phyloP scores from a whole-genome alignment of 163 green algal genomes.

The Scenedesmus sp. region DNA sequence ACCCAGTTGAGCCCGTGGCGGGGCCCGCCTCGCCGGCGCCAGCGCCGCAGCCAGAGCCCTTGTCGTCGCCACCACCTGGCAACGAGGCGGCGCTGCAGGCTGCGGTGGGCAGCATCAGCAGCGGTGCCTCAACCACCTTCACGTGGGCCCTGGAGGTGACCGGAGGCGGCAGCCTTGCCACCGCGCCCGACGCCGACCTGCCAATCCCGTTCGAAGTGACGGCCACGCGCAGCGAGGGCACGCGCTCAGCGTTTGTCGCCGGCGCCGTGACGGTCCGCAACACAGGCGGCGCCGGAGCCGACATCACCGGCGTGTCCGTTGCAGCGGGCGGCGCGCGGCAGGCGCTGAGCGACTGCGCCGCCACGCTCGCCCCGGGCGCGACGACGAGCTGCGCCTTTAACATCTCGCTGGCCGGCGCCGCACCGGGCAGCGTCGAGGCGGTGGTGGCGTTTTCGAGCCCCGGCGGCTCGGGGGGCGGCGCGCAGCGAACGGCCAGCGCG shows the following conservation, averaged over 20 bases:
- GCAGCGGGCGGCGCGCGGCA: no score
- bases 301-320: conserved; percentile 11
- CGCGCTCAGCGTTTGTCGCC: neutral
- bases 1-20: no score
- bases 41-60: no score
- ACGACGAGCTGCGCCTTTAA: neutral
- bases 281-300: neutral
- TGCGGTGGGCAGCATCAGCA: no score
- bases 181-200: neutral
- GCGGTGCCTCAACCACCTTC: no score
- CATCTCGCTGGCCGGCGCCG: conserved; percentile 12
- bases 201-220: conserved; percentile 10
- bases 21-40: no score
- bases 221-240: conserved; percentile 2
- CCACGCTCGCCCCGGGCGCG: neutral
- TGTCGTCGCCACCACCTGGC: no score
- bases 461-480: neutral
- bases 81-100: no score
- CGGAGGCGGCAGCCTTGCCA: conserved; percentile 6
- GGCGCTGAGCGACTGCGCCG: no score
- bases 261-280: conserved; percentile 10
- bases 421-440: neutral
- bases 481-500: neutral
- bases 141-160: no score
- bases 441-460: no score